phyloP scores from a whole-genome alignment of 1,284 basidiomycete genomes.

The Leccinum pseudoinsigne region DNA sequence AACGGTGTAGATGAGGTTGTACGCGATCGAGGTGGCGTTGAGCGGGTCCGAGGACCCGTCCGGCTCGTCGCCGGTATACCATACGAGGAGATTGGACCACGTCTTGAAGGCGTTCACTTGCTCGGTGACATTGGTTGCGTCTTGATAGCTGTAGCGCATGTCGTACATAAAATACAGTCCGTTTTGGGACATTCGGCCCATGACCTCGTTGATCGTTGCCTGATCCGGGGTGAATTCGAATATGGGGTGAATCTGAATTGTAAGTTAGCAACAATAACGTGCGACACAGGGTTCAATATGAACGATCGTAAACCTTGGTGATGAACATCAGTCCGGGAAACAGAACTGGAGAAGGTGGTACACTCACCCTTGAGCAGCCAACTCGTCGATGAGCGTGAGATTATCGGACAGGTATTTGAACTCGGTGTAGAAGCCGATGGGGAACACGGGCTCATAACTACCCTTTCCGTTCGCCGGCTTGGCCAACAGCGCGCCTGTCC shows the following conservation, averaged over 20 bases:
- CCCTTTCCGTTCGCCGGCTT: slow-evolving; percentile 48
- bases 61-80: slow-evolving; percentile 79
- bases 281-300: slow-evolving; percentile 6
- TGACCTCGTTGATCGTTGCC: slow-evolving; percentile 45
- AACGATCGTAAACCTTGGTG: slow-evolving; percentile 34
- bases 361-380: slow-evolving; percentile 62
- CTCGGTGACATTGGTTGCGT: slow-evolving; percentile 55
- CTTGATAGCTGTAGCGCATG: slow-evolving; percentile 68
- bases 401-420: slow-evolving; percentile 64
- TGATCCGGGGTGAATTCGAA: slow-evolving; percentile 60
- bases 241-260: slow-evolving; percentile 57
- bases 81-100: slow-evolving; percentile 66
- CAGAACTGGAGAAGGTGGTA: neutral
- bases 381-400: slow-evolving; percentile 52
- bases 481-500: slow-evolving; percentile 67
- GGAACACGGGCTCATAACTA: slow-evolving; percentile 59
- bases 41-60: slow-evolving; percentile 70
- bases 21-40: slow-evolving; percentile 55
- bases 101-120: slow-evolving; percentile 69
- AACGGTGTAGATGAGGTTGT: slow-evolving; percentile 63
- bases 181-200: slow-evolving; percentile 67
- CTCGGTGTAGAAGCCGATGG: slow-evolving; percentile 73
- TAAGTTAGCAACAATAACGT: slow-evolving; percentile 12
- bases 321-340: slow-evolving; percentile 6
- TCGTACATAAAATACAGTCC: slow-evolving; percentile 79